A percentile compares a stretch with the other conserved stretches of the same genome.
Conservation (phyloP, 192 early-diverging fungal genomes). For the Entomortierella lignicola region DNA sequence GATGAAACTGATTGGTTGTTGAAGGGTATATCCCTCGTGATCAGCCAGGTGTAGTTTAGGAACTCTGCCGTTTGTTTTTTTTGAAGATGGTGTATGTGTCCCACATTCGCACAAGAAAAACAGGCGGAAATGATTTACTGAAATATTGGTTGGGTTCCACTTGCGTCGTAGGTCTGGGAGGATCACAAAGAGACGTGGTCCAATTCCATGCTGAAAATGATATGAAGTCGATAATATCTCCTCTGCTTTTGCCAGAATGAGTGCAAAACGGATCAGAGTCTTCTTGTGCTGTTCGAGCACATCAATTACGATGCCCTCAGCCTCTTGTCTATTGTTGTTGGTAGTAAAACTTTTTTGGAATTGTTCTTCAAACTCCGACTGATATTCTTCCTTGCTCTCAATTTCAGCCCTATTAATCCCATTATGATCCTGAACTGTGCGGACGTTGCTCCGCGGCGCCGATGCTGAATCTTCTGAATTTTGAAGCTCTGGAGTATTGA, state of each 20-base stretch:
- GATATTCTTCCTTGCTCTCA: background rate
- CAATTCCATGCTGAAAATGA: constrained; percentile 2
- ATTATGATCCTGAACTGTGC: background rate
- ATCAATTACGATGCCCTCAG: constrained; percentile 3
- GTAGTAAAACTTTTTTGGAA: background rate
- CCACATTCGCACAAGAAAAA: too few species aligned
- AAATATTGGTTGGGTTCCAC: constrained; percentile 1
- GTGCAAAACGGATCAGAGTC: background rate
- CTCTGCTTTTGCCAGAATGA: constrained; percentile 12
- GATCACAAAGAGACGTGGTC: constrained; percentile 8
- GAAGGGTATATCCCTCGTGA: constrained; percentile 12
- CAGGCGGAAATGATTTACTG: too few species aligned
- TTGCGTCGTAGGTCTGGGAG: background rate
- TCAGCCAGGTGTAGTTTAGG: constrained; percentile 5
- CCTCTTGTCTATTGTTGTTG: background rate
- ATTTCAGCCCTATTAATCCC: background rate
- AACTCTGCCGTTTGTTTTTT: too few species aligned
- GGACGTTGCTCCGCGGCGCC: background rate
- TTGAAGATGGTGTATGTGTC: too few species aligned
- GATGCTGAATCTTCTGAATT: background rate
- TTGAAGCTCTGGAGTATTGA: constrained; percentile 3
- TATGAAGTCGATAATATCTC: background rate
- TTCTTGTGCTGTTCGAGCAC: constrained; percentile 1
- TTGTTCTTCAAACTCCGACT: background rate
- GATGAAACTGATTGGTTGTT: constrained; percentile 6